Base-by-base conservation (phyloP, 1,139 yeast genomes). In the Nadsonia commutata region DNA sequence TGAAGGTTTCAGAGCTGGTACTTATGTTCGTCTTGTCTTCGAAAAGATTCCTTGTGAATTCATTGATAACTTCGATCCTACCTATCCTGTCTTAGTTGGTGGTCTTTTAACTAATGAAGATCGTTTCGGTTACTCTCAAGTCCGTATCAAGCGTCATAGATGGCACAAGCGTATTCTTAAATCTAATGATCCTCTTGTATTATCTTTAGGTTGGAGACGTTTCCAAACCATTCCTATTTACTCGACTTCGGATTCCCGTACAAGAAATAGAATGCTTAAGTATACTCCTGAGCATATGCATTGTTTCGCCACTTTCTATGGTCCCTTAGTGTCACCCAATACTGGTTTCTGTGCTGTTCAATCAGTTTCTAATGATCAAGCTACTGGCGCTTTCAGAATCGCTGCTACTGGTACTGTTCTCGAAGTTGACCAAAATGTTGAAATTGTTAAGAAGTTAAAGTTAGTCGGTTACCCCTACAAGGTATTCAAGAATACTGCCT, bases 221-320 rank as follows among this genome's bases (percentile, higher is more conserved):
- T 93, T 93, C 68, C 99, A 93, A 64, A 86, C 98, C 0, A 67
- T 90, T 45, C 99, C 99, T 11, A 74, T 93, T 36, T 93, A 88
- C 61, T 86, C 98, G 4, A 93, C 98, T 0, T 79, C 95, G 4
- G 99, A 93, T 63, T 90, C 97, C 3, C 72, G 99, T 65, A 88
- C 98, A 4, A 77, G 99, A 69, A 90, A 86, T 56, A 80, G 98
- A 68, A 84, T 93, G 96, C 72, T 93, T 65, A 93, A 93, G 60
- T 93, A 93, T 59, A 90, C 98, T 0, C 98, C 98, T 5, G 99
- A 93, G 58, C 99, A 93, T 62, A 86, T 96, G 39, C 90, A 83
- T 62, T 93, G 98, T 70, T 80, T 80, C 58, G 96, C 95, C 0
- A 82, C 95, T 21, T 88, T 93, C 63, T 93, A 88, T 58, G 98